These are phyloP conservation scores for Hortiboletus campestris DNA, from an alignment of 768 basidiomycete species.

Conservation along the genomic window DNA sequence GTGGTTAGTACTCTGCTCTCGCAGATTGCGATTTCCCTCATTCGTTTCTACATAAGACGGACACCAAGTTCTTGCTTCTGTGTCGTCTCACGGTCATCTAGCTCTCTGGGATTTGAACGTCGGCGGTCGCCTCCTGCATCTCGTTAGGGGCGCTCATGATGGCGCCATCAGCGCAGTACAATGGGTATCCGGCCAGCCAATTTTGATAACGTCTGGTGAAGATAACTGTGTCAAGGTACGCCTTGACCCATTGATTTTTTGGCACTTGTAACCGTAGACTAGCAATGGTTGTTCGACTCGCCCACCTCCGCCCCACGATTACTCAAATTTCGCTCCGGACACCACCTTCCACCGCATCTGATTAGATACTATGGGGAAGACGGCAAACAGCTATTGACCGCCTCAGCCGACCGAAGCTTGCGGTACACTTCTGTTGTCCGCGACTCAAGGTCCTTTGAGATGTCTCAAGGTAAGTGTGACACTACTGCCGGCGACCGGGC, in stretches of 20 bases:
- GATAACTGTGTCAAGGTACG: slow-evolving; percentile 94
- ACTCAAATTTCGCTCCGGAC: slow-evolving; percentile 90
- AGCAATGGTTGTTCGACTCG: slow-evolving; percentile 99
- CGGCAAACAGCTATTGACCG: slow-evolving; percentile 89
- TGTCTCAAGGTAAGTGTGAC: slow-evolving; percentile 74
- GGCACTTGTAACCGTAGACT: slow-evolving; percentile 8
- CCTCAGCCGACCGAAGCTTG: slow-evolving; percentile 85
- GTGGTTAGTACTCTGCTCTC: slow-evolving; percentile 52
- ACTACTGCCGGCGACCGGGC: neutral
- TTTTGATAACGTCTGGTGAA: slow-evolving; percentile 85
- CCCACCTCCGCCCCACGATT: slow-evolving; percentile 82
- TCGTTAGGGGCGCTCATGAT: slow-evolving; percentile 87
- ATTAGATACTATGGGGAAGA: slow-evolving; percentile 97
- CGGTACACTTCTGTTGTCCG: slow-evolving; percentile 91
- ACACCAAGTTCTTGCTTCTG: slow-evolving; percentile 83
- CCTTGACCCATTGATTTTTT: neutral
- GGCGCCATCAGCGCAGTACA: slow-evolving; percentile 77
- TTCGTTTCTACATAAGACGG: slow-evolving; percentile 53
- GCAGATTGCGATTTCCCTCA: neutral
- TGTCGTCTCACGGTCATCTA: slow-evolving; percentile 83
- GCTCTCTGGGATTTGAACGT: slow-evolving; percentile 92
- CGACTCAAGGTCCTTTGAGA: slow-evolving; percentile 91
- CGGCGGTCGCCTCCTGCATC: slow-evolving; percentile 78
- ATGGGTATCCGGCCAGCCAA: slow-evolving; percentile 92
- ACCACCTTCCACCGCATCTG: slow-evolving; percentile 85